These are phyloP conservation scores for Eurotiales sp. DNA, from an alignment of 2,329 filamentous ascomycete genomes.

Conservation along the genomic window DNA sequence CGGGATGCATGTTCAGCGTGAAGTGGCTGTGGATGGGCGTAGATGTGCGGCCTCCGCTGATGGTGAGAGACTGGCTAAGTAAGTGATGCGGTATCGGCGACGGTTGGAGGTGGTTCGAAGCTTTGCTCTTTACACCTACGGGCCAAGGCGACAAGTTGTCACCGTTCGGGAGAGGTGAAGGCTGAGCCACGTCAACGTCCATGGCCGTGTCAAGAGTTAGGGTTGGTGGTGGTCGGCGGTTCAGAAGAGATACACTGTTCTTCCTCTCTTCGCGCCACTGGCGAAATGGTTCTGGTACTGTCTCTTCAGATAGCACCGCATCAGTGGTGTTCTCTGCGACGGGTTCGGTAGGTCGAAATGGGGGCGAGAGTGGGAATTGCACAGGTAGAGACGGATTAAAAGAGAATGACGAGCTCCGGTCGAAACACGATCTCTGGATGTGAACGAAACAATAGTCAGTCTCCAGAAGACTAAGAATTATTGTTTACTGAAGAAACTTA, in stretches of 20 bases:
- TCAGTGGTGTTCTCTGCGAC: conserved; percentile 30
- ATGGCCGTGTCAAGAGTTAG: conserved; percentile 19
- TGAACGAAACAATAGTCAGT: not conserved
- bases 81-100: conserved; percentile 29
- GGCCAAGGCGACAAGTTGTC: conserved; percentile 22
- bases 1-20: conserved; percentile 20
- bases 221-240: conserved; percentile 12
- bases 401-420: not conserved
- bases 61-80: conserved; percentile 28
- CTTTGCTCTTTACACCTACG: conserved; percentile 17
- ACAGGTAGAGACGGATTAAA: conserved; percentile 28
- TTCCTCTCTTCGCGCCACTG: conserved; percentile 12
- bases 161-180: conserved; percentile 17
- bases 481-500: too few relatives aligned
- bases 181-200: conserved; percentile 29
- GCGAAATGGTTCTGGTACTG: conserved; percentile 10
- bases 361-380: conserved; percentile 21
- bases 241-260: conserved; percentile 3
- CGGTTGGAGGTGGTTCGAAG: conserved; percentile 19
- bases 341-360: conserved; percentile 35
- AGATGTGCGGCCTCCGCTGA: conserved; percentile 27
- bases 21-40: conserved; percentile 30
- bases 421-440: conserved; percentile 8
- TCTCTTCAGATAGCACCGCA: conserved; percentile 15
- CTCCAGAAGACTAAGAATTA: too few relatives aligned